Evolutionary conservation across 768 basidiomycete genomes (phyloP).

Genomic region (Multifurca ochricompacta): DNA sequence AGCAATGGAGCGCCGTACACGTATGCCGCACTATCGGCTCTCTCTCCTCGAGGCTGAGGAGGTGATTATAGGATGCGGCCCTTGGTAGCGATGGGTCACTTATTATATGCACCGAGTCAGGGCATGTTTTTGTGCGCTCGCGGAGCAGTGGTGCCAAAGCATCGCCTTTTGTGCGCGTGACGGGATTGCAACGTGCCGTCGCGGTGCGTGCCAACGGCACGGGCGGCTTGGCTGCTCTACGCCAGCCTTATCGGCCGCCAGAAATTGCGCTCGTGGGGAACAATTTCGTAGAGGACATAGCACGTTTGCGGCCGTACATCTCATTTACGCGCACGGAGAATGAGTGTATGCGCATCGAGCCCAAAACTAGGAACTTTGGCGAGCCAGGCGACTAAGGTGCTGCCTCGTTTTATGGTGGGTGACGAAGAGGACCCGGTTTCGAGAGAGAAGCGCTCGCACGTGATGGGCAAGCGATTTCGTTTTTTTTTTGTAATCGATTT

Average conservation of each 20-base stretch:
- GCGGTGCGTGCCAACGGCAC: slow-evolving; percentile 75
- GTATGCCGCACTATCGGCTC: slow-evolving; percentile 31
- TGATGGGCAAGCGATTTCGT: slow-evolving; percentile 33
- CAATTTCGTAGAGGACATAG: slow-evolving; percentile 57
- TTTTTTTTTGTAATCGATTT: no score
- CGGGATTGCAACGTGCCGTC: slow-evolving; percentile 77
- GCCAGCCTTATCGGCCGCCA: slow-evolving; percentile 58
- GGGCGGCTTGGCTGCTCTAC: slow-evolving; percentile 82
- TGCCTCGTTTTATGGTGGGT: not conserved
- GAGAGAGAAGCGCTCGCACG: slow-evolving; percentile 24
- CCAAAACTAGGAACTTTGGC: not conserved
- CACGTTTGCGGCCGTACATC: slow-evolving; percentile 54
- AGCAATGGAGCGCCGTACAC: slow-evolving; percentile 77
- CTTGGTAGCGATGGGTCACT: slow-evolving; percentile 81
- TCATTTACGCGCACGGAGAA: not conserved
- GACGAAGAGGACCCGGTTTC: slow-evolving; percentile 20
- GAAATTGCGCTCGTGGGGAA: slow-evolving; percentile 50
- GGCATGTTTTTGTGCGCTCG: slow-evolving; percentile 84
- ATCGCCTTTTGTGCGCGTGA: slow-evolving; percentile 73
- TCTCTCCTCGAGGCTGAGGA: not conserved
- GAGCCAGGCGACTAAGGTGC: not conserved
- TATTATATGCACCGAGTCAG: slow-evolving; percentile 89
- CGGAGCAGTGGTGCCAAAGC: slow-evolving; percentile 44
- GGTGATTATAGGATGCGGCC: slow-evolving; percentile 68
- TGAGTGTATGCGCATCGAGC: slow-evolving; percentile 21